Conservation (phyloP, 176 grass and related monocot species). For the Ananas comosus region DNA sequence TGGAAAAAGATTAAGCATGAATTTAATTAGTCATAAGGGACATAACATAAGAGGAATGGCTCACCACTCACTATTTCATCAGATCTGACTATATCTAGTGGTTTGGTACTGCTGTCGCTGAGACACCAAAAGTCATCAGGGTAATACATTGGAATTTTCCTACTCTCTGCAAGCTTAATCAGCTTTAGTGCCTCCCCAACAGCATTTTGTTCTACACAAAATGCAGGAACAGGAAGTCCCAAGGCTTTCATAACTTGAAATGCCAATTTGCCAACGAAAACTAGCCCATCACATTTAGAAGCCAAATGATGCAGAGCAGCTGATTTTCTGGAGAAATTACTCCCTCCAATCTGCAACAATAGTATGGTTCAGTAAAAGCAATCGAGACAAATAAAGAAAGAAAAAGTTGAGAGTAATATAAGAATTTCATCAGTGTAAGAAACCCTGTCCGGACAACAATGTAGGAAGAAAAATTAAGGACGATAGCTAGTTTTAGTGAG, state of each 20-base stretch:
- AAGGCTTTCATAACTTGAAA: slow-evolving; percentile 87
- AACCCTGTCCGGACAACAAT: not conserved
- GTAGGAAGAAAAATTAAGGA: no score
- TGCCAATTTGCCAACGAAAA: slow-evolving; percentile 73
- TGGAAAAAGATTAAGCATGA: not conserved
- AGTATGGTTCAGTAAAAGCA: slow-evolving; percentile 5
- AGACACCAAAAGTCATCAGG: slow-evolving; percentile 60
- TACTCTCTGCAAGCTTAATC: slow-evolving; percentile 40
- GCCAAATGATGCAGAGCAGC: slow-evolving; percentile 47
- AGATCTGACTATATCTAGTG: slow-evolving; percentile 28
- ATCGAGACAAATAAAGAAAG: not conserved
- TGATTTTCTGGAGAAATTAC: slow-evolving; percentile 68
- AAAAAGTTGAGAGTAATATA: slow-evolving; percentile 1
- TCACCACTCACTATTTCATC: slow-evolving; percentile 38
- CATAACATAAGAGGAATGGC: not conserved
- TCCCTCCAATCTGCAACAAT: slow-evolving; percentile 80
- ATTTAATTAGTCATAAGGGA: not conserved
- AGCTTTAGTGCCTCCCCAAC: slow-evolving; percentile 42
- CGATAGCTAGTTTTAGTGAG: no score
- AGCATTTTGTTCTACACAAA: slow-evolving; percentile 51
- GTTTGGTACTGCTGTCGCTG: slow-evolving; percentile 31
- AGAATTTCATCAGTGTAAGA: not conserved
- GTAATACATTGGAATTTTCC: slow-evolving; percentile 72
- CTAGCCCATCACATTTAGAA: slow-evolving; percentile 60
- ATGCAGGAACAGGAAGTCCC: slow-evolving; percentile 41